Evolutionary conservation across 768 basidiomycete genomes (phyloP).

Genomic region (Suillus hirtellus): DNA sequence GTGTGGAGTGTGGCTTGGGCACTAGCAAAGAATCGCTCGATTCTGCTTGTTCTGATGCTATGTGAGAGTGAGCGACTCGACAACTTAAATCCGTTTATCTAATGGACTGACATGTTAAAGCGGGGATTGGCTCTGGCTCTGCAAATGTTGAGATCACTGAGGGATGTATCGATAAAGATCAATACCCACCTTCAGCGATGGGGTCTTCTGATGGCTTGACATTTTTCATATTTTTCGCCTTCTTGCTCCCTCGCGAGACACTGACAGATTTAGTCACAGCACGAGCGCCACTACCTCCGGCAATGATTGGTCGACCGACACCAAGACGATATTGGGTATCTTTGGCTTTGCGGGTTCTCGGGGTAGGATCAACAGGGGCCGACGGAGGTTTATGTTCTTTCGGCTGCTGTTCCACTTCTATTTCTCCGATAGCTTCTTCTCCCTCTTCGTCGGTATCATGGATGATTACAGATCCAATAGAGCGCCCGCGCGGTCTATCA

Average conservation of each 20-base stretch:
- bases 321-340: constrained; percentile 70
- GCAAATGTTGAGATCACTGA: constrained; percentile 15
- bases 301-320: constrained; percentile 65
- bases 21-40: not conserved
- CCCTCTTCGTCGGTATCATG: constrained; percentile 49
- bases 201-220: constrained; percentile 54
- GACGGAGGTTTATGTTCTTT: constrained; percentile 18
- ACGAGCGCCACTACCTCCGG: constrained; percentile 68
- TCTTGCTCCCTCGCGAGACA: constrained; percentile 45
- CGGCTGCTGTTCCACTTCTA: constrained; percentile 24
- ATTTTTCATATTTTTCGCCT: constrained; percentile 50
- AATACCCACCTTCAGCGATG: constrained; percentile 51
- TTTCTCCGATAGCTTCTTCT: constrained; percentile 27
- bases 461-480: constrained; percentile 37
- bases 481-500: constrained; percentile 31
- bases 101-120: not conserved
- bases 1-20: not conserved
- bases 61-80: constrained; percentile 1
- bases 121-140: constrained; percentile 21
- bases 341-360: constrained; percentile 68
- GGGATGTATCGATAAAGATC: constrained; percentile 5
- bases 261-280: constrained; percentile 60
- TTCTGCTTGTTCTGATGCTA: constrained; percentile 2
- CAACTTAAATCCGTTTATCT: not conserved
- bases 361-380: constrained; percentile 28